Evolutionary conservation across 306 rosid genomes (phyloP).

Genomic region (Cyamopsis tetragonoloba): DNA sequence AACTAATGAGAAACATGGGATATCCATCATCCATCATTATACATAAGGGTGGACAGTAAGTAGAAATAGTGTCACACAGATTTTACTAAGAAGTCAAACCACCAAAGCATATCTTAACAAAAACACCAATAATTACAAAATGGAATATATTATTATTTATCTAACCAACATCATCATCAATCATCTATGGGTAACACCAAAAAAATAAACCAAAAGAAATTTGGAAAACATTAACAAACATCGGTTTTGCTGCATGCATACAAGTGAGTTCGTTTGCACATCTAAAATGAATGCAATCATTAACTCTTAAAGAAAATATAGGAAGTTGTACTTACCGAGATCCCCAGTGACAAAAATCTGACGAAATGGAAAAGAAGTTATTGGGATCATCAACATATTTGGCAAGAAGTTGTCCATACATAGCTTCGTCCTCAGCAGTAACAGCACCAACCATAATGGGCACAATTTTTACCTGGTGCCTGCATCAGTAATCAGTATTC

Average conservation of each 20-base stretch:
- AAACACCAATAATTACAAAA: background rate
- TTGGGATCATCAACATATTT: constrained; percentile 79
- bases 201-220: background rate
- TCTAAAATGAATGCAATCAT: background rate
- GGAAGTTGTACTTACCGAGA: constrained; percentile 75
- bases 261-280: constrained; percentile 2
- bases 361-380: constrained; percentile 78
- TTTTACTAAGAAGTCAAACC: background rate
- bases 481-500: constrained; percentile 35
- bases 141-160: background rate
- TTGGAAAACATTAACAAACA: constrained; percentile 1
- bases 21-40: constrained; percentile 9
- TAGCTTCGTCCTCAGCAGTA: constrained; percentile 68
- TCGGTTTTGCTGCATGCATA: no score
- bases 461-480: constrained; percentile 77
- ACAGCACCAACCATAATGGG: constrained; percentile 94
- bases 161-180: background rate
- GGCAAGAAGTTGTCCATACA: constrained; percentile 75
- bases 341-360: constrained; percentile 99
- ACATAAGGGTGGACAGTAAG: background rate
- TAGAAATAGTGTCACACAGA: background rate
- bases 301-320: no score
- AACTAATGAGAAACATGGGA: background rate
- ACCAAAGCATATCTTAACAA: background rate
- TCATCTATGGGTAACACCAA: background rate